Evolutionary conservation across 257 asterid species (phyloP).

Genomic region (Solanum chiquidenum): DNA sequence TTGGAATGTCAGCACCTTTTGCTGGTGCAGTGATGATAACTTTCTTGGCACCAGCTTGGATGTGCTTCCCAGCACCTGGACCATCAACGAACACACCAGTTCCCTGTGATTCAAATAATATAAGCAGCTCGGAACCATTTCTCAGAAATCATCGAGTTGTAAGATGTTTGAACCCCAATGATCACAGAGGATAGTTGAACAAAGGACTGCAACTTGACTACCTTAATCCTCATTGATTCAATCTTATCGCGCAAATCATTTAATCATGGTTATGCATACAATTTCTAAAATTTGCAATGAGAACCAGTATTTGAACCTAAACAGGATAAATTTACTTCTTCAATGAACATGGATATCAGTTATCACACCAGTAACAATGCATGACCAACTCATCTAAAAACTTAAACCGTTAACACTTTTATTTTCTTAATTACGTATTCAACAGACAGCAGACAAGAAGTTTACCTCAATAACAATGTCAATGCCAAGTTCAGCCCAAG

Average conservation of each 20-base stretch:
- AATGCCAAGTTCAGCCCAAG: conserved; percentile 90
- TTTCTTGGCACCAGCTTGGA: conserved; percentile 98
- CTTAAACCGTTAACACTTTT: not conserved
- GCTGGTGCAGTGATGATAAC: conserved; percentile 96
- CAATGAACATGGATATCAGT: not conserved
- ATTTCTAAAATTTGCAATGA: not conserved
- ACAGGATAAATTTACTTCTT: not conserved
- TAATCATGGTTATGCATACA: not conserved
- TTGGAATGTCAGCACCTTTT: conserved; percentile 90
- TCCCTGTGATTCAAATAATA: conserved; percentile 36
- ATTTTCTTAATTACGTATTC: not conserved
- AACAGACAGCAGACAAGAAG: not conserved
- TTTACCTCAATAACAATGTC: conserved; percentile 86
- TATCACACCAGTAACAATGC: not conserved
- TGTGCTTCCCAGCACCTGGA: conserved; percentile 95
- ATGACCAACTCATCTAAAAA: not conserved
- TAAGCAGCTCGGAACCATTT: not conserved
- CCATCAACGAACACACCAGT: conserved; percentile 94
- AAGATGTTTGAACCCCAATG: not conserved
- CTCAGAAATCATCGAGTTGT: not conserved
- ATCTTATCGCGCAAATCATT: not conserved
- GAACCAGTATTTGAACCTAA: not conserved
- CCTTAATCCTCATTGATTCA: not conserved
- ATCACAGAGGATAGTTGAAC: not conserved
- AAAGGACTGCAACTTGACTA: not conserved